phyloP scores from a whole-genome alignment of 305 asterid species.

The Solanum hybrid region DNA sequence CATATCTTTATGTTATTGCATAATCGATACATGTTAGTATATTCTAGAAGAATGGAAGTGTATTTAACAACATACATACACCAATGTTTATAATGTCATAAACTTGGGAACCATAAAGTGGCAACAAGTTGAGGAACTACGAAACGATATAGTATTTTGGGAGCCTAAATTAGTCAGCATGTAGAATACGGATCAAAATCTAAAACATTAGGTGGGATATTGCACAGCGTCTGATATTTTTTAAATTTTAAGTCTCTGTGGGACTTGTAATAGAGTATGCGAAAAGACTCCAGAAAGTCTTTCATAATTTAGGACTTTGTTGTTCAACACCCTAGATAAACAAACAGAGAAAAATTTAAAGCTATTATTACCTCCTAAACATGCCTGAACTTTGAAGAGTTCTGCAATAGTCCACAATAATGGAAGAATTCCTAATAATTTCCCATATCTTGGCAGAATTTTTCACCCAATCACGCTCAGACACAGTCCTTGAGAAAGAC shows the following conservation, averaged over 20 bases:
- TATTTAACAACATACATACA: neutral
- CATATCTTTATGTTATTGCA: neutral
- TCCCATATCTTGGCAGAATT: constrained; percentile 96
- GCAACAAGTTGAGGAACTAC: neutral
- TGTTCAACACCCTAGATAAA: neutral
- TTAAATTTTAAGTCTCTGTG: neutral
- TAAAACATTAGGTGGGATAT: neutral
- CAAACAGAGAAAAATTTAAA: neutral
- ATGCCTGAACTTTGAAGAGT: constrained; percentile 60
- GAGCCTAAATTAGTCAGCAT: neutral
- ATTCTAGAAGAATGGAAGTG: neutral
- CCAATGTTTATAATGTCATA: neutral
- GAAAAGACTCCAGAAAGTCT: neutral
- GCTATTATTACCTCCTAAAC: constrained; percentile 43
- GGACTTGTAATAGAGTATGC: neutral
- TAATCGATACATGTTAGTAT: neutral
- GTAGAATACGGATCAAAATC: neutral
- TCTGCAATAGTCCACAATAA: constrained; percentile 53
- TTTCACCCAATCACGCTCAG: constrained; percentile 96
- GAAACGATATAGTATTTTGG: neutral
- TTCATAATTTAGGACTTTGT: neutral
- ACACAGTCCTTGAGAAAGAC: constrained; percentile 64
- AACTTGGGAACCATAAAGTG: neutral
- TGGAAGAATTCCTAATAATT: constrained; percentile 51
- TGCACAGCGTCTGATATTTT: neutral